Evolutionary conservation across 75 land plant species (phyloP).

Genomic region (Cunninghamia lanceolata): DNA sequence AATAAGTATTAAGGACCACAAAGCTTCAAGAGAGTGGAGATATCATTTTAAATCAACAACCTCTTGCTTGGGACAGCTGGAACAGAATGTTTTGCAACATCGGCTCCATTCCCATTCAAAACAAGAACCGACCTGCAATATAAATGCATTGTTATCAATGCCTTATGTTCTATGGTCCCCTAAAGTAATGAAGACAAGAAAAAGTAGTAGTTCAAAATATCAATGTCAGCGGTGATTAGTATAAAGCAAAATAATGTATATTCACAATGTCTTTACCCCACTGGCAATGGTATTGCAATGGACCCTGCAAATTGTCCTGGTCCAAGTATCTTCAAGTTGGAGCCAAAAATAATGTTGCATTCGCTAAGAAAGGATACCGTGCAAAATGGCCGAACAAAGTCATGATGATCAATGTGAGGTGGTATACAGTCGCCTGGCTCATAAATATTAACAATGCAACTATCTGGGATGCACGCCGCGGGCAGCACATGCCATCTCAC

Average conservation of each 20-base stretch:
- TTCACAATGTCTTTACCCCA: slow-evolving; percentile 60
- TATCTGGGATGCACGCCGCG: slow-evolving; percentile 51
- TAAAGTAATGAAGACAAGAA: background rate
- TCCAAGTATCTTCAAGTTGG: slow-evolving; percentile 35
- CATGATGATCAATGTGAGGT: slow-evolving; percentile 71
- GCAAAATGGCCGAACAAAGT: slow-evolving; percentile 63
- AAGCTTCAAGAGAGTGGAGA: background rate
- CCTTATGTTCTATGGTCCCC: background rate
- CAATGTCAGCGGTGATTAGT: background rate
- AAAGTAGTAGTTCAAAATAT: background rate
- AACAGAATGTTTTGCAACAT: slow-evolving; percentile 90
- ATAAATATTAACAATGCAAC: slow-evolving; percentile 63
- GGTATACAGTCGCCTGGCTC: slow-evolving; percentile 66
- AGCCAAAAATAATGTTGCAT: slow-evolving; percentile 59
- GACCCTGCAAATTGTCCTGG: slow-evolving; percentile 55
- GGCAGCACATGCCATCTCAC: slow-evolving; percentile 64
- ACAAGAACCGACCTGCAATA: slow-evolving; percentile 82
- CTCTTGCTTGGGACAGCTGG: slow-evolving; percentile 85
- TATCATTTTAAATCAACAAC: slow-evolving; percentile 21
- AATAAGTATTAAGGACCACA: background rate
- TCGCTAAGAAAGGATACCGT: slow-evolving; percentile 58
- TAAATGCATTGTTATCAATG: background rate
- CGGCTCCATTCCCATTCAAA: slow-evolving; percentile 90
- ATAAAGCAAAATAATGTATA: background rate
- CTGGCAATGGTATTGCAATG: slow-evolving; percentile 62